Conservation (phyloP, 2,329 filamentous ascomycete genomes). For the Fusarium veterinarium region DNA sequence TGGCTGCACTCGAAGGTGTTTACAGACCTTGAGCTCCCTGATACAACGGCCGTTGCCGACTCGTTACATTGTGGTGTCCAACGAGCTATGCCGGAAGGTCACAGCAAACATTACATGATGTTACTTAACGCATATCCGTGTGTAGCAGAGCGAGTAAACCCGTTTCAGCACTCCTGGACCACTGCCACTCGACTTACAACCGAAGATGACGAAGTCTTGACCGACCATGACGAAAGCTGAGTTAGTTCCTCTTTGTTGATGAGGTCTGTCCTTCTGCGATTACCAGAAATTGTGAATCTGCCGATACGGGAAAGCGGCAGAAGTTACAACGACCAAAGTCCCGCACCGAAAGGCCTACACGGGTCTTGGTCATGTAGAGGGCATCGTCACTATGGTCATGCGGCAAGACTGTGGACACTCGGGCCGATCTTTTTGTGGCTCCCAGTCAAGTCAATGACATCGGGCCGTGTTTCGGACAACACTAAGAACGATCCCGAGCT, state of each 20-base stretch:
- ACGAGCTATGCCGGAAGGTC: background rate
- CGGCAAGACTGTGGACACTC: background rate
- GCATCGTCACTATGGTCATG: background rate
- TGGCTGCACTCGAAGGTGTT: background rate
- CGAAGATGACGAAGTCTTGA: background rate
- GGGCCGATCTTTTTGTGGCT: background rate
- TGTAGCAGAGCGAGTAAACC: background rate
- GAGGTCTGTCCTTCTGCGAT: background rate
- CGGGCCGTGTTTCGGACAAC: background rate
- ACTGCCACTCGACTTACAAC: background rate
- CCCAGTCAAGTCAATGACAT: background rate
- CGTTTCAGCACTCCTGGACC: background rate
- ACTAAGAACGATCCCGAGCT: background rate
- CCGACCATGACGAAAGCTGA: background rate
- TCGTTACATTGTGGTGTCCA: background rate
- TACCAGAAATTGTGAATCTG: background rate
- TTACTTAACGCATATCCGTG: background rate
- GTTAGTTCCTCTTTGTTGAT: background rate
- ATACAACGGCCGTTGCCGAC: background rate
- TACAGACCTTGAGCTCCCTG: background rate
- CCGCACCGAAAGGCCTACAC: background rate
- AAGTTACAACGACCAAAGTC: background rate
- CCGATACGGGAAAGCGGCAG: background rate
- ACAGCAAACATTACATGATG: accelerated
- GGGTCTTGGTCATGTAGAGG: background rate